Conservation (phyloP, 306 rosid genomes). For the Acacia confusa region DNA sequence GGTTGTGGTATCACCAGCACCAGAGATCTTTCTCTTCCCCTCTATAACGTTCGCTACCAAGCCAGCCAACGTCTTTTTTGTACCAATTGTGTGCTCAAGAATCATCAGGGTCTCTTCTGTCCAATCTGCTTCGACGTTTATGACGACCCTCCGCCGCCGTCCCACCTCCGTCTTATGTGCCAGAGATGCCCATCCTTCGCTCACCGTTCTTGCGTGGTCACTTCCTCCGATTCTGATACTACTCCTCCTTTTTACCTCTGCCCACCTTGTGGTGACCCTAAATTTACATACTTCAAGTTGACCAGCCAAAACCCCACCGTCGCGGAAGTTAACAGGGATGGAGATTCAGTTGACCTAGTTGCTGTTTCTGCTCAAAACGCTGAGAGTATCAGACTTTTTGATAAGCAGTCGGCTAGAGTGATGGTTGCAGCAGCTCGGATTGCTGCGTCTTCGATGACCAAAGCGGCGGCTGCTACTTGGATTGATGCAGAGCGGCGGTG, state of each 20-base stretch:
- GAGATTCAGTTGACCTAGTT: neutral
- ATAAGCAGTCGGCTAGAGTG: conserved; percentile 35
- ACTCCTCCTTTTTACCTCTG: conserved; percentile 45
- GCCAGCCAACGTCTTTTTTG: conserved; percentile 47
- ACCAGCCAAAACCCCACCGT: neutral
- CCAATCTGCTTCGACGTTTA: conserved; percentile 64
- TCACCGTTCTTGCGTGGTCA: conserved; percentile 51
- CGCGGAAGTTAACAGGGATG: neutral
- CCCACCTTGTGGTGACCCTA: conserved; percentile 50
- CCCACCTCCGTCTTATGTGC: conserved; percentile 61
- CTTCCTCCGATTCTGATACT: conserved; percentile 3
- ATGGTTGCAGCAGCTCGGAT: conserved; percentile 56
- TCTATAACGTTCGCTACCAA: conserved; percentile 50
- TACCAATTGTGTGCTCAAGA: conserved; percentile 71
- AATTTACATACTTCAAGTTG: conserved; percentile 43
- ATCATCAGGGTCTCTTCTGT: conserved; percentile 61
- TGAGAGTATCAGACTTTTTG: conserved; percentile 12
- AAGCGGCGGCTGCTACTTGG: conserved; percentile 46
- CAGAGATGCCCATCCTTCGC: conserved; percentile 64
- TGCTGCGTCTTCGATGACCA: conserved; percentile 47
- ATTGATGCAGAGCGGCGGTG: conserved; percentile 52
- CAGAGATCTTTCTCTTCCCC: conserved; percentile 35
- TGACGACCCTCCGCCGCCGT: conserved; percentile 45
- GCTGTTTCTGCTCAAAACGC: neutral
- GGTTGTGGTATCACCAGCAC: conserved; percentile 47